phyloP scores from a whole-genome alignment of 2,329 filamentous ascomycete species.

The Cladophialophora yegresii region DNA sequence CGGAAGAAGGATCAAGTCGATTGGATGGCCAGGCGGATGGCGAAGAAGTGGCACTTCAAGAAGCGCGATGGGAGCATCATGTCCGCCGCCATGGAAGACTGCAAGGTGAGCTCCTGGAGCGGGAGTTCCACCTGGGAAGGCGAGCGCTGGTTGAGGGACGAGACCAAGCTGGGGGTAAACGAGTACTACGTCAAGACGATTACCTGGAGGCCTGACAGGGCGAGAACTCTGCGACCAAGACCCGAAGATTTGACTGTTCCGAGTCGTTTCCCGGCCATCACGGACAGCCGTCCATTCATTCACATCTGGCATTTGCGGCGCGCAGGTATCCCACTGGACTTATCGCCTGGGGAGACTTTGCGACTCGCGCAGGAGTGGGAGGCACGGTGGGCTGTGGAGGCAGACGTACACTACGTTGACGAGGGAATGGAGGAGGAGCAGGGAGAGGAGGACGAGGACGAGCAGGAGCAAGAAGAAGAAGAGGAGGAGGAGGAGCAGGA shows the following conservation, averaged over 20 bases:
- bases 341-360: neutral
- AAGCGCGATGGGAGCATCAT: neutral
- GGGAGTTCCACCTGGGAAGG: conserved; percentile 50
- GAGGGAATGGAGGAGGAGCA: no score
- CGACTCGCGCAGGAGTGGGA: neutral
- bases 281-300: neutral
- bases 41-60: neutral
- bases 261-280: neutral
- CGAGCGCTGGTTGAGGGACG: conserved; percentile 49
- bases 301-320: neutral
- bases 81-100: conserved; percentile 24
- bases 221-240: neutral
- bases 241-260: neutral
- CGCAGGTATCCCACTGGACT: neutral
- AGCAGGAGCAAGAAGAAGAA: neutral
- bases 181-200: conserved; percentile 51
- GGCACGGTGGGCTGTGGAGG: no score
- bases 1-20: conserved; percentile 52
- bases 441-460: neutral
- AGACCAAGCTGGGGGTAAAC: conserved; percentile 44
- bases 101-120: conserved; percentile 46
- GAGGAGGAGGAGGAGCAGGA: neutral
- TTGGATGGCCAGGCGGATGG: conserved; percentile 30
- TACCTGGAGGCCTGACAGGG: conserved; percentile 46
- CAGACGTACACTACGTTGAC: neutral